Evolutionary conservation across 2,329 filamentous ascomycete species (phyloP).

Genomic region (Fusarium bactridioides): DNA sequence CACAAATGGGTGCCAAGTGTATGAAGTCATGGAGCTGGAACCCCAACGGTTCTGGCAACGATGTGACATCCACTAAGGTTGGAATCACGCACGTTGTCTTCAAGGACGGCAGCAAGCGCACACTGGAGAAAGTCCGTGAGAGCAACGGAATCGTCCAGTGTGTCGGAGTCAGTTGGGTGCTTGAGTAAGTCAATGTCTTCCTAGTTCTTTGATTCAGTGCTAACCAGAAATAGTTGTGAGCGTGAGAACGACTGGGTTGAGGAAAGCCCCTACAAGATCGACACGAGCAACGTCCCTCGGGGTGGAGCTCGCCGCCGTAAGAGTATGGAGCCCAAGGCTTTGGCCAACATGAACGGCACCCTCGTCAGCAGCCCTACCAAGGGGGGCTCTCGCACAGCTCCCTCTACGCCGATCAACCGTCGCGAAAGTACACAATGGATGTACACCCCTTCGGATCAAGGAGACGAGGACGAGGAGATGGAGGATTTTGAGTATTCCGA

Average conservation of each 20-base stretch:
- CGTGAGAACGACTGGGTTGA: constrained; percentile 79
- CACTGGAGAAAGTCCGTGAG: constrained; percentile 80
- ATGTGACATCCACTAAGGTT: constrained; percentile 59
- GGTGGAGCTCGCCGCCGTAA: constrained; percentile 77
- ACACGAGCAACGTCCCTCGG: constrained; percentile 71
- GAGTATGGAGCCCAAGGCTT: constrained; percentile 79
- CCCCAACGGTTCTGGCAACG: constrained; percentile 52
- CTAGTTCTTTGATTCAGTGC: background rate
- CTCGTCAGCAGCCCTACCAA: constrained; percentile 57
- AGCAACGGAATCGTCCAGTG: constrained; percentile 80
- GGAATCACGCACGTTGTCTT: constrained; percentile 90
- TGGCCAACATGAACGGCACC: constrained; percentile 74
- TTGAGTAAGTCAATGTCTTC: constrained; percentile 70
- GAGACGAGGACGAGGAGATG: constrained; percentile 49
- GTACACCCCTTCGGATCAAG: constrained; percentile 59
- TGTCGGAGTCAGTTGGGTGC: constrained; percentile 87
- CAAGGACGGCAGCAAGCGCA: constrained; percentile 84
- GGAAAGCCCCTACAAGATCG: constrained; percentile 73
- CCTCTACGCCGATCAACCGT: constrained; percentile 59
- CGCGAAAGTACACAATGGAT: constrained; percentile 65
- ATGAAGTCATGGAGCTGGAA: constrained; percentile 81
- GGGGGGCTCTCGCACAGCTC: constrained; percentile 48
- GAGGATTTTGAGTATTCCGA: constrained; percentile 54
- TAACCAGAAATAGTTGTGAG: constrained; percentile 68
- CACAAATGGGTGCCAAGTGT: constrained; percentile 82